Percentiles rank a stretch among this genome's conserved stretches.
Evolutionary conservation across 2,329 filamentous ascomycete genomes (phyloP).

Genomic region (Phaeoacremonium minimum): DNA sequence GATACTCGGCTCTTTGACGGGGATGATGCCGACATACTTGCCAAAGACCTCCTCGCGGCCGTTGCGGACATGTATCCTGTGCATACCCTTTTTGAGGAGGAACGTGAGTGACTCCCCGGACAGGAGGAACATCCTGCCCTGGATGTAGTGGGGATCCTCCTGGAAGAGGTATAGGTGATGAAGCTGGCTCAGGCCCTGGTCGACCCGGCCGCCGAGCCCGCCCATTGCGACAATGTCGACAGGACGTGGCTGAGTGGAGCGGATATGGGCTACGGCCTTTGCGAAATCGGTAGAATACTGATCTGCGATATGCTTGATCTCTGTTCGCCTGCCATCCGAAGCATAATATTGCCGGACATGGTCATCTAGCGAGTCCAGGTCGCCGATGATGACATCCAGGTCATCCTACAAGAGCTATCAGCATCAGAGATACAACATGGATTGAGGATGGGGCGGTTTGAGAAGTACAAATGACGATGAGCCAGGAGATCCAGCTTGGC

Average conservation of each 20-base stretch:
- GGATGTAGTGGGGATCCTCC: conserved; percentile 37
- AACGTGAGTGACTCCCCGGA: conserved; percentile 80
- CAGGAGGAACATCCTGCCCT: conserved; percentile 69
- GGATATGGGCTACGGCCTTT: conserved; percentile 68
- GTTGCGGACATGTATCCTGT: conserved; percentile 62
- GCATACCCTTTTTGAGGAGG: conserved; percentile 65
- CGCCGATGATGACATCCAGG: conserved; percentile 75
- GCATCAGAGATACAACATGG: background rate
- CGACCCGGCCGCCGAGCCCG: conserved; percentile 83
- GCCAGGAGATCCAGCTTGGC: background rate
- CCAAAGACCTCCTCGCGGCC: conserved; percentile 54
- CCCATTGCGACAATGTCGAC: conserved; percentile 76
- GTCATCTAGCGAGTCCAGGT: conserved; percentile 77
- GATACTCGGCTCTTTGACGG: conserved; percentile 71
- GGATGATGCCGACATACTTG: conserved; percentile 81
- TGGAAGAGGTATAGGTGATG: conserved; percentile 75
- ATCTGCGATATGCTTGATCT: conserved; percentile 67
- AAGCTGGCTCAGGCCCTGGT: conserved; percentile 86
- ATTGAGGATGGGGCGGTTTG: background rate
- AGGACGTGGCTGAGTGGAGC: conserved; percentile 23
- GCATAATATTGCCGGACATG: conserved; percentile 64
- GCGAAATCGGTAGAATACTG: conserved; percentile 89
- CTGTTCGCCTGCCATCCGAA: conserved; percentile 38
- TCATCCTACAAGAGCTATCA: conserved; percentile 35
- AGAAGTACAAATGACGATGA: background rate